Evolutionary conservation across 148 eudicot genomes (phyloP).

Genomic region (Heliamphora exappendiculata): DNA sequence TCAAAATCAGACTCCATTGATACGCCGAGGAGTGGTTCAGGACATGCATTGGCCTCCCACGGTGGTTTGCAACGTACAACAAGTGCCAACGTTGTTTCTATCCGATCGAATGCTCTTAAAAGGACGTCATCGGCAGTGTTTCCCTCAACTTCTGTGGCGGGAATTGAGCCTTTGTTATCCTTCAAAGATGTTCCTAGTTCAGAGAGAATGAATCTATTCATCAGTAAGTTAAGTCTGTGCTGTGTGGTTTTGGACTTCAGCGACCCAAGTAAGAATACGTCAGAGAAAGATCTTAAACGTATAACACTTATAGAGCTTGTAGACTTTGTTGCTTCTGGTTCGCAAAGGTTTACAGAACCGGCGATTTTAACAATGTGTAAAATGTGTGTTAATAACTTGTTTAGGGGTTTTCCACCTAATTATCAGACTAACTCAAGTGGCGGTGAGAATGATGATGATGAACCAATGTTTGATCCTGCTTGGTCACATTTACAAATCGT

Average conservation of each 20-base stretch:
- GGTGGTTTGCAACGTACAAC: slow-evolving; percentile 16
- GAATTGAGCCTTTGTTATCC: slow-evolving; percentile 70
- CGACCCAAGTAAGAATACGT: slow-evolving; percentile 49
- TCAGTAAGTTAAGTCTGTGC: slow-evolving; percentile 85
- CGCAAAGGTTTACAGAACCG: slow-evolving; percentile 66
- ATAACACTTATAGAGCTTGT: slow-evolving; percentile 64
- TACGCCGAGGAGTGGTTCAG: slow-evolving; percentile 20
- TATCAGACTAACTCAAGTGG: slow-evolving; percentile 30
- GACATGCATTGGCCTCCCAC: slow-evolving; percentile 14
- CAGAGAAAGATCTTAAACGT: slow-evolving; percentile 72
- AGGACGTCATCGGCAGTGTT: slow-evolving; percentile 77
- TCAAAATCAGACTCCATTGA: slow-evolving; percentile 46
- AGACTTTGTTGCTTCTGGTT: slow-evolving; percentile 61
- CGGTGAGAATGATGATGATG: slow-evolving; percentile 66
- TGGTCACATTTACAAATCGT: slow-evolving; percentile 85
- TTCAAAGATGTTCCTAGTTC: slow-evolving; percentile 75
- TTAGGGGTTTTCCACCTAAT: slow-evolving; percentile 77
- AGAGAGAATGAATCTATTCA: slow-evolving; percentile 74
- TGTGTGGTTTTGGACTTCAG: slow-evolving; percentile 71
- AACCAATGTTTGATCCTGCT: slow-evolving; percentile 83
- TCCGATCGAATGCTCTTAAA: slow-evolving; percentile 34
- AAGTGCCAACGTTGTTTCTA: slow-evolving; percentile 27
- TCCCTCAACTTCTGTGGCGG: slow-evolving; percentile 61
- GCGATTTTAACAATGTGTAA: slow-evolving; percentile 74
- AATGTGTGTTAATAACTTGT: slow-evolving; percentile 79